Base-by-base conservation (phyloP, 2,329 filamentous ascomycete species). In the Neophaeococcomyces aloes region DNA sequence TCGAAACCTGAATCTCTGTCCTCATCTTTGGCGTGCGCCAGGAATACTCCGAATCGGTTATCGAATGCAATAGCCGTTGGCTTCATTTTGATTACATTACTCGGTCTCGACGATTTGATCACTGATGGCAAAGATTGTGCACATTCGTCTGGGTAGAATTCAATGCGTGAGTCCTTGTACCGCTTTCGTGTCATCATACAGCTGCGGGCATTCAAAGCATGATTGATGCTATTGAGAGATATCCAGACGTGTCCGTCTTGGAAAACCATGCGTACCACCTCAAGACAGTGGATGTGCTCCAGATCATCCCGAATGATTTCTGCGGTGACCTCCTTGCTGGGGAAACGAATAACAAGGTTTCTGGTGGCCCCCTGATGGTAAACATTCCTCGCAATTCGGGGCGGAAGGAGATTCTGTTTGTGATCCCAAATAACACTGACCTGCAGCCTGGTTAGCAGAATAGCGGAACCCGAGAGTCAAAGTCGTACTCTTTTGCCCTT, bases 281-380 rank as follows among this genome's bases (percentile, higher is more conserved):
- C 67, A 1, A 93, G 70, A 49, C 85, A 84, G 65, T 89, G 79
- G 48, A 93, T 89, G 58, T 93, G 86, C 18, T 87, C 81, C 29
- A 91, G 70, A 54, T 93, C 83, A 3, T 79, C 72, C 8, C 81
- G 77, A 50, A 93, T 77, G 13, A 65, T 63, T 6, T 74, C 64
- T 51, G 79, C 79, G 0, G 78, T 86, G 52, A 83, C 66, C 42
- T 65, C 71, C 42, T 65, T 65, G 53, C 68, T 68, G 52, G 74
- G 75, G 7, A 72, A 71, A 45, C 74, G 74, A 32, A 93, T 73
- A 15, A 88, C 65, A 29, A 93, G 61, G 54, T 89, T 91, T 47
- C 86, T 78, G 32, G 78, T 83, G 11, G 82, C 82, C 11, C 84
- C 83, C 15, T 44, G 23, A 37, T 62, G 67, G 30, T 62, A 61